Conservation (phyloP, 73 alveolate species). For the Paramecium tetraurelia region DNA sequence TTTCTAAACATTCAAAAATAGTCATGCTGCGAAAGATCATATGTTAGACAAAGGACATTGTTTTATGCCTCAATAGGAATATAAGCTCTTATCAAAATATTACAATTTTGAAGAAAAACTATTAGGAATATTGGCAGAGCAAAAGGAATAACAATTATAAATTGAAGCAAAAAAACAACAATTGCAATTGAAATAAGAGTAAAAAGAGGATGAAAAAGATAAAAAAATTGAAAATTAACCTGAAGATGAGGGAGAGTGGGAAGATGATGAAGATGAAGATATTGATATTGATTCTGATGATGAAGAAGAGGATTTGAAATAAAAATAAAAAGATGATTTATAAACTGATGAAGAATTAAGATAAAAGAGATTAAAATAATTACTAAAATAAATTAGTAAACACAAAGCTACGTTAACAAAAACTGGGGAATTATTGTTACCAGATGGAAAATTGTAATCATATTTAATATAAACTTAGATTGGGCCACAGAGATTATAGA, state of each 20-base stretch:
- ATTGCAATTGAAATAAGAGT: not conserved
- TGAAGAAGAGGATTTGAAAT: not conserved
- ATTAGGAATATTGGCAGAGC: not conserved
- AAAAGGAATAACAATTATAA: not conserved
- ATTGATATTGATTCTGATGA: not conserved
- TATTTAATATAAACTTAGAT: not conserved
- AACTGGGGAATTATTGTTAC: conserved; percentile 24
- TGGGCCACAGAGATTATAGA: conserved; percentile 14
- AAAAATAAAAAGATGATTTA: not conserved
- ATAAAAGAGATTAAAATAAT: not conserved
- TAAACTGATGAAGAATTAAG: not conserved
- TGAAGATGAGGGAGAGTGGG: conserved; percentile 1
- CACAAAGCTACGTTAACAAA: conserved; percentile 11
- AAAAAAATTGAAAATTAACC: not conserved
- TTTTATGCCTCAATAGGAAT: conserved; percentile 35
- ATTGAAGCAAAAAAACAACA: not conserved
- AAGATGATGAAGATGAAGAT: conserved; percentile 26
- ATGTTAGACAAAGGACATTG: conserved; percentile 42
- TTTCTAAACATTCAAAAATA: not conserved
- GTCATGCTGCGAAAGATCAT: not conserved
- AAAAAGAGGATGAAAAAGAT: not conserved
- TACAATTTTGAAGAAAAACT: conserved; percentile 35
- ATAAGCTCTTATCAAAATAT: conserved; percentile 13
- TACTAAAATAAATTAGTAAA: not conserved
- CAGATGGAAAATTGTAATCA: conserved; percentile 38